A percentile compares a stretch with the other conserved stretches of the same genome.
phyloP scores from a whole-genome alignment of 2,329 filamentous ascomycete genomes.

The Fusarium humuli region DNA sequence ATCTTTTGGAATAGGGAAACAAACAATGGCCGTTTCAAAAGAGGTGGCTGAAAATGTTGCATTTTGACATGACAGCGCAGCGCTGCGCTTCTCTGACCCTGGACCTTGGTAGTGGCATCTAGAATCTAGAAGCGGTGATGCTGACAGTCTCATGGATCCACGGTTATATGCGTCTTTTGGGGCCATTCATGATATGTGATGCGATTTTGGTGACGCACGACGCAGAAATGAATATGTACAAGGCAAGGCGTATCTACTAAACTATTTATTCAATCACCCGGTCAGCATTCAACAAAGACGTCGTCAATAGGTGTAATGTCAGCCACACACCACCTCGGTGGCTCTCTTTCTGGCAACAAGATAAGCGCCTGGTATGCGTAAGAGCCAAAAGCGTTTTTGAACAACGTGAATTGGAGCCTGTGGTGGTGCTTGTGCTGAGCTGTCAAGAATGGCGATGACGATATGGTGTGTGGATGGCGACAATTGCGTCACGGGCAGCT shows the following conservation, averaged over 20 bases:
- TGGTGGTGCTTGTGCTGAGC: neutral
- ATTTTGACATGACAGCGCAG: conserved; percentile 3
- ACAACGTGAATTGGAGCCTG: conserved; percentile 1
- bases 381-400: conserved; percentile 13
- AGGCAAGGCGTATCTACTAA: neutral
- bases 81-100: conserved; percentile 23
- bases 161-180: conserved; percentile 23
- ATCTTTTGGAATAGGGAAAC: conserved; percentile 18
- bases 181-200: neutral
- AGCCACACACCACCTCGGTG: neutral
- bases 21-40: conserved; percentile 11
- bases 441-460: conserved; percentile 34
- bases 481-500: conserved; percentile 34
- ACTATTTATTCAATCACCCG: neutral
- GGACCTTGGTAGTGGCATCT: conserved; percentile 4
- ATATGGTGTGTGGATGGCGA: conserved; percentile 29
- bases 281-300: neutral
- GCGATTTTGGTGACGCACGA: conserved; percentile 23
- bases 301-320: neutral
- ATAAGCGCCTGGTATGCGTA: conserved; percentile 9
- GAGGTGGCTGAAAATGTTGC: neutral
- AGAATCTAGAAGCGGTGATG: conserved; percentile 20
- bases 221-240: conserved; percentile 15
- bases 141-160: conserved; percentile 23
- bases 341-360: neutral